Conservation (phyloP, 2,329 filamentous ascomycete species). For the Ophiocordyceps camponoti-floridani region DNA sequence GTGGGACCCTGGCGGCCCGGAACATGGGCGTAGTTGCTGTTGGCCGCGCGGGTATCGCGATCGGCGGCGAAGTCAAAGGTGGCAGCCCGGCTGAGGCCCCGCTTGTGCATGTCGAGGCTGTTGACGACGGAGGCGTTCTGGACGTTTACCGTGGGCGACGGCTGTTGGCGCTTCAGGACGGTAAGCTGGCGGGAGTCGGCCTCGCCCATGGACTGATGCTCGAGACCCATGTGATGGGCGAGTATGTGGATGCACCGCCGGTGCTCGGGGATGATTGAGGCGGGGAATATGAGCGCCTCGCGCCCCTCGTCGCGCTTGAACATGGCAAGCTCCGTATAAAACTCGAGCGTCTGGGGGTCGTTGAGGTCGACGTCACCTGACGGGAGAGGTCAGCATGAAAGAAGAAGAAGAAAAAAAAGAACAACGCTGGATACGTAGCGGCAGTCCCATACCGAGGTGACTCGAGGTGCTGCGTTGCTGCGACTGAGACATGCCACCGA, state of each 20-base stretch:
- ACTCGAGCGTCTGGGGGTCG: constrained; percentile 69
- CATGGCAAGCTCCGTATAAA: constrained; percentile 76
- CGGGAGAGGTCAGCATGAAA: constrained; percentile 1
- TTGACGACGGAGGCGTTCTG: constrained; percentile 39
- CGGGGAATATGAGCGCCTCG: constrained; percentile 71
- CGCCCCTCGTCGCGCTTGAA: constrained; percentile 68
- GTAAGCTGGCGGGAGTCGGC: constrained; percentile 81
- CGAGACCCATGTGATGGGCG: constrained; percentile 84
- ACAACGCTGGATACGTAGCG: no score
- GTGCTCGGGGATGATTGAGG: constrained; percentile 63
- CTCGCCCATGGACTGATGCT: constrained; percentile 77
- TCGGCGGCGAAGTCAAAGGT: constrained; percentile 90
- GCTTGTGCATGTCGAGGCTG: constrained; percentile 58
- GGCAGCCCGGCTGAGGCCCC: constrained; percentile 80
- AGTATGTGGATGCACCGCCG: constrained; percentile 85
- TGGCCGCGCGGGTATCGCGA: constrained; percentile 46
- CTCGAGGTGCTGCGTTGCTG: constrained; percentile 27
- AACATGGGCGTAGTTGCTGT: constrained; percentile 50
- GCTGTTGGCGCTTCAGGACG: constrained; percentile 52
- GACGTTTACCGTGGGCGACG: constrained; percentile 34
- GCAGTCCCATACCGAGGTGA: constrained; percentile 27
- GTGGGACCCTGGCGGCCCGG: constrained; percentile 70
- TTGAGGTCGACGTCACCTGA: constrained; percentile 68
- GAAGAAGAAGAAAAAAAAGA: no score
- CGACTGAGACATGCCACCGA: constrained; percentile 47